Percentiles rank a stretch among this genome's conserved stretches.
Evolutionary conservation across 768 basidiomycete genomes (phyloP).

Genomic region (Boletales sp.): DNA sequence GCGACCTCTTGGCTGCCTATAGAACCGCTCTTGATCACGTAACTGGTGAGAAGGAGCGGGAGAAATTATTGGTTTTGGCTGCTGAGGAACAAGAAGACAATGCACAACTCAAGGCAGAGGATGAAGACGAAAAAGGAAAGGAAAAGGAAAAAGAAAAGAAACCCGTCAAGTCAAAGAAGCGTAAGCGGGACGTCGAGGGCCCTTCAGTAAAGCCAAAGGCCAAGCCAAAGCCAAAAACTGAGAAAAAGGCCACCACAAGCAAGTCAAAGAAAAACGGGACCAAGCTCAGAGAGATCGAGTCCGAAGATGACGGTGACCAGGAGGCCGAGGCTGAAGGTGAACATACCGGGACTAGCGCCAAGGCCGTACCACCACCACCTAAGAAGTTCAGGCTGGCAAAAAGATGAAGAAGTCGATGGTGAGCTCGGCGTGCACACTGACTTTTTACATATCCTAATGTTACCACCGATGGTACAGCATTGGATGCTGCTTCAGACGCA

Average conservation of each 20-base stretch:
- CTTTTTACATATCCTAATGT: constrained; percentile 4
- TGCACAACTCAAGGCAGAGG: constrained; percentile 55
- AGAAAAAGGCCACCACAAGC: constrained; percentile 27
- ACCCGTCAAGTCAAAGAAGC: constrained; percentile 45
- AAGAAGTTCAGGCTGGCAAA: constrained; percentile 60
- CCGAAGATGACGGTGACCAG: constrained; percentile 56
- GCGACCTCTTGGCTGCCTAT: constrained; percentile 75
- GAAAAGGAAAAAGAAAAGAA: constrained; percentile 47
- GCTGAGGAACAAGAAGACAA: constrained; percentile 50
- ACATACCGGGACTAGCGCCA: constrained; percentile 48
- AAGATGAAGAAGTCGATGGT: constrained; percentile 63
- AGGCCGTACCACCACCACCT: constrained; percentile 55
- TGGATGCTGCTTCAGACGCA: constrained; percentile 15
- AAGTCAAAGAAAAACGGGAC: constrained; percentile 53
- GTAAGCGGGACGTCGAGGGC: constrained; percentile 62
- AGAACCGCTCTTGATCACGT: constrained; percentile 70
- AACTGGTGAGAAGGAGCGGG: constrained; percentile 55
- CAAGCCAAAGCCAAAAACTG: constrained; percentile 46
- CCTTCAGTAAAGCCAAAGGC: constrained; percentile 36
- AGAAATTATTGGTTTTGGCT: constrained; percentile 27
- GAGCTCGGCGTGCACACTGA: constrained; percentile 23
- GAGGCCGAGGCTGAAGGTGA: constrained; percentile 46
- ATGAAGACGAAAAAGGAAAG: constrained; percentile 49
- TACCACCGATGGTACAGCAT: constrained; percentile 23
- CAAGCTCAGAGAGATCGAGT: constrained; percentile 66